Evolutionary conservation across 305 asterid genomes (phyloP).

Genomic region (Ajuga reptans): DNA sequence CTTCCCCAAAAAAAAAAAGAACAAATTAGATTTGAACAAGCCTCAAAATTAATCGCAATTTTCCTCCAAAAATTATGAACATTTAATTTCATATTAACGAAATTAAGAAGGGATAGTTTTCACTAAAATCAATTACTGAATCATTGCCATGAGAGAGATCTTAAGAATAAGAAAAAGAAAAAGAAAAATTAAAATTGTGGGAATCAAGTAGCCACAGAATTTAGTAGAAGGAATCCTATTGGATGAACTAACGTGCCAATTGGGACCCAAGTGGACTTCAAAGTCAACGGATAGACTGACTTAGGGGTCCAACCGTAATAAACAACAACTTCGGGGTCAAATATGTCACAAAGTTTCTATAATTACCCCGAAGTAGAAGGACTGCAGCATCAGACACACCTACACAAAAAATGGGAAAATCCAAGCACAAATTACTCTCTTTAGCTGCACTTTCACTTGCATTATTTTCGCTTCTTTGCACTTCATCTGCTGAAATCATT

Average conservation of each 20-base stretch:
- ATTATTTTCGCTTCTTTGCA: slow-evolving; percentile 25
- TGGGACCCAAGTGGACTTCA: slow-evolving; percentile 23
- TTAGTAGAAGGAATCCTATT: slow-evolving; percentile 23
- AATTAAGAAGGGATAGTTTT: too few species aligned
- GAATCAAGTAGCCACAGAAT: neutral
- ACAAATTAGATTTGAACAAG: too few species aligned
- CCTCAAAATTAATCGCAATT: too few species aligned
- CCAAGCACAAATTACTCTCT: slow-evolving; percentile 23
- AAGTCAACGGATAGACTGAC: neutral
- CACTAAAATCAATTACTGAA: too few species aligned
- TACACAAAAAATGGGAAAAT: slow-evolving; percentile 22
- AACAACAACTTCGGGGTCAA: slow-evolving; percentile 20
- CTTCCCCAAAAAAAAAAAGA: too few species aligned
- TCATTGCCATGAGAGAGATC: too few species aligned
- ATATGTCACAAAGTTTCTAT: slow-evolving; percentile 14
- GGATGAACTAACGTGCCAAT: slow-evolving; percentile 30
- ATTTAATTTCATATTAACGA: too few species aligned
- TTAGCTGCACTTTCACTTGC: slow-evolving; percentile 11
- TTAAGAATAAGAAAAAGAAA: neutral
- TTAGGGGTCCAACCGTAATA: slow-evolving; percentile 34
- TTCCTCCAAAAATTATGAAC: too few species aligned
- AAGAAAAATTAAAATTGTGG: neutral
- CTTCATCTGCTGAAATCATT: slow-evolving; percentile 53
- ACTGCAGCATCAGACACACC: neutral
- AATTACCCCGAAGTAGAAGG: slow-evolving; percentile 20